Conservation (phyloP, 768 basidiomycete species). For the Termitomyces sp. region DNA sequence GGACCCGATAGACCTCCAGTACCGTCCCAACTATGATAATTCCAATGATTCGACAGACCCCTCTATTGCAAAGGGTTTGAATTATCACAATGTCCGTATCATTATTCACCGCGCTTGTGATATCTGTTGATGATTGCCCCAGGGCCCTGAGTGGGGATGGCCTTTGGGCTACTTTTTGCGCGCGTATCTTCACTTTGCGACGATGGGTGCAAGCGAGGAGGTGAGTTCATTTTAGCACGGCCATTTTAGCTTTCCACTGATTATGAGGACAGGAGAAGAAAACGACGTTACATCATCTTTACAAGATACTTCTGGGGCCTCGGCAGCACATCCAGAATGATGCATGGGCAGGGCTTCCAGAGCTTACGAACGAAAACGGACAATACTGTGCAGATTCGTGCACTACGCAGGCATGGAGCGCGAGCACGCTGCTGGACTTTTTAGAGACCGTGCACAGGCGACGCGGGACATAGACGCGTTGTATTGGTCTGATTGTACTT, state of each 20-base stretch:
- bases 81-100: slow-evolving; percentile 80
- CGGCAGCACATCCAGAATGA: slow-evolving; percentile 74
- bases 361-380: slow-evolving; percentile 85
- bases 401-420: slow-evolving; percentile 93
- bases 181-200: slow-evolving; percentile 89
- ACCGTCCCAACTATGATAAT: slow-evolving; percentile 91
- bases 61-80: slow-evolving; percentile 85
- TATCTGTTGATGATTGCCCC: slow-evolving; percentile 11
- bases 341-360: slow-evolving; percentile 91
- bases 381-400: slow-evolving; percentile 84
- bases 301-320: slow-evolving; percentile 62
- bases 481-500: slow-evolving; percentile 10
- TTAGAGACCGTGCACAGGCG: slow-evolving; percentile 63
- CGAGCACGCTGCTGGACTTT: slow-evolving; percentile 88
- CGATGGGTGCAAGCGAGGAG: slow-evolving; percentile 52
- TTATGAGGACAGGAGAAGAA: slow-evolving; percentile 46
- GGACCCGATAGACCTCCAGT: slow-evolving; percentile 82
- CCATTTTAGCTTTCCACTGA: background rate
- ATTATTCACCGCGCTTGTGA: background rate
- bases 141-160: slow-evolving; percentile 97
- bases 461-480: slow-evolving; percentile 5
- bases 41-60: slow-evolving; percentile 85
- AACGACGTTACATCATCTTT: slow-evolving; percentile 76
- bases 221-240: slow-evolving; percentile 33
- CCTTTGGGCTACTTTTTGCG: slow-evolving; percentile 93